A percentile compares a stretch with the other conserved stretches of the same genome.
Conservation (phyloP, 495 filamentous ascomycete species). For the Penicillium egyptiacum region DNA sequence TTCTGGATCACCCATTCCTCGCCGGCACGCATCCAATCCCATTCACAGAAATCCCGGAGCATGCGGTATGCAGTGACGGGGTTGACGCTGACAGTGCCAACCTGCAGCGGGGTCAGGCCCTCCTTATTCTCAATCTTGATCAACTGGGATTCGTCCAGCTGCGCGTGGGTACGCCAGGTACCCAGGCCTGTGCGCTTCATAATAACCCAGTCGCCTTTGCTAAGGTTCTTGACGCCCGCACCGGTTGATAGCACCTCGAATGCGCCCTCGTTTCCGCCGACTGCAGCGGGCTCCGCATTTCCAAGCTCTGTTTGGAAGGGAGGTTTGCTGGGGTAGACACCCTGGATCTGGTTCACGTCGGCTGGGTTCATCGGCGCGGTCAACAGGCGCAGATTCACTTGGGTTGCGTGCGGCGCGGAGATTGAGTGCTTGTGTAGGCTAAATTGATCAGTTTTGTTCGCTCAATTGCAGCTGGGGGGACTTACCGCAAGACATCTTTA, state of each 20-base stretch:
- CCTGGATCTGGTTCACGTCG: conserved; percentile 95
- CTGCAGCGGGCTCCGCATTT: conserved; percentile 68
- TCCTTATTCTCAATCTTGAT: conserved; percentile 65
- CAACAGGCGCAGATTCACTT: conserved; percentile 72
- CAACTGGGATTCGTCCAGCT: conserved; percentile 62
- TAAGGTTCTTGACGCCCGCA: conserved; percentile 50
- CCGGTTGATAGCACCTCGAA: conserved; percentile 78
- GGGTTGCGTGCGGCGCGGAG: conserved; percentile 60
- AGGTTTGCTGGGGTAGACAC: conserved; percentile 88
- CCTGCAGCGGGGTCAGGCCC: conserved; percentile 69
- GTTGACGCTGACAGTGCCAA: conserved; percentile 84
- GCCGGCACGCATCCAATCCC: conserved; percentile 50
- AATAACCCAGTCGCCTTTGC: conserved; percentile 87
- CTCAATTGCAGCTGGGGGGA: not conserved
- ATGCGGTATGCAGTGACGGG: conserved; percentile 91
- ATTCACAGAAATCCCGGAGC: conserved; percentile 75
- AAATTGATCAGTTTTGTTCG: conserved; percentile 6
- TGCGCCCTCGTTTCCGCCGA: conserved; percentile 86
- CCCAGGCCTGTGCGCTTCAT: conserved; percentile 78
- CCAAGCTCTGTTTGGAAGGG: conserved; percentile 69
- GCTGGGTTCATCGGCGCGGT: conserved; percentile 93
- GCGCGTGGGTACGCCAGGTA: conserved; percentile 89
- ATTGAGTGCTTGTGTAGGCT: conserved; percentile 83
- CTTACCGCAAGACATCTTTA: conserved; percentile 70
- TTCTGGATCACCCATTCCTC: conserved; percentile 93